A percentile compares a stretch with the other conserved stretches of the same genome.
Conservation (phyloP, 2,329 filamentous ascomycete genomes). For the Penicillium sp. region DNA sequence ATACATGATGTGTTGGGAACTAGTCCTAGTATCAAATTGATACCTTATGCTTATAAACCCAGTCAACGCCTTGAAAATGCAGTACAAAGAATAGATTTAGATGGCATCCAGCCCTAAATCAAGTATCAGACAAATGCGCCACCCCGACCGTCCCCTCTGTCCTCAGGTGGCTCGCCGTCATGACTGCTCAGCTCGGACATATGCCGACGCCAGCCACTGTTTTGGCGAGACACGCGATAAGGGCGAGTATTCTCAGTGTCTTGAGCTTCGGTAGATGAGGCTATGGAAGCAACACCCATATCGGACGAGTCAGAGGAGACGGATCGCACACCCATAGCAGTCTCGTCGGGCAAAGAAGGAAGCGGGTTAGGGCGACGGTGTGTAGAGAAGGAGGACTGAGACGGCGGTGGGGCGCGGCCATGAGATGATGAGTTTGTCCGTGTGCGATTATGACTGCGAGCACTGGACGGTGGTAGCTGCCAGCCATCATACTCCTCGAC, state of each 20-base stretch:
- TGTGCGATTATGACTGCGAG: slow-evolving; percentile 11
- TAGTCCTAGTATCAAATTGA: neutral
- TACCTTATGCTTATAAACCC: neutral
- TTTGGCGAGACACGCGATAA: slow-evolving; percentile 9
- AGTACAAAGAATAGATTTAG: neutral
- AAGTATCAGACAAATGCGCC: slow-evolving; percentile 7
- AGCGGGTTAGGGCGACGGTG: slow-evolving; percentile 33
- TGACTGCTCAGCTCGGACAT: slow-evolving; percentile 17
- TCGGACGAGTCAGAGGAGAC: slow-evolving; percentile 20
- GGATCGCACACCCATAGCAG: slow-evolving; percentile 18
- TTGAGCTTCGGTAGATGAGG: slow-evolving; percentile 15
- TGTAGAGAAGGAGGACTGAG: slow-evolving; percentile 24
- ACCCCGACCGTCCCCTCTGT: neutral
- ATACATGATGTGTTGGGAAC: neutral
- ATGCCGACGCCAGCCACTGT: slow-evolving; percentile 34
- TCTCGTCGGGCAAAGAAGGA: slow-evolving; percentile 33
- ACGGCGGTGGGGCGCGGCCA: slow-evolving; percentile 17
- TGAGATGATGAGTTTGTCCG: slow-evolving; percentile 22
- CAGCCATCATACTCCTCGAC: slow-evolving; percentile 16
- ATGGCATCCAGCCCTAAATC: neutral
- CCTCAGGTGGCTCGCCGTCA: slow-evolving; percentile 7
- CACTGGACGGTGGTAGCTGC: slow-evolving; percentile 8
- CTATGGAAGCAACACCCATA: slow-evolving; percentile 26
- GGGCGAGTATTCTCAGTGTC: slow-evolving; percentile 5
- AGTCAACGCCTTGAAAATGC: neutral